phyloP scores from a whole-genome alignment of 352 stramenopile genomes.

The Pythium coloratum region DNA sequence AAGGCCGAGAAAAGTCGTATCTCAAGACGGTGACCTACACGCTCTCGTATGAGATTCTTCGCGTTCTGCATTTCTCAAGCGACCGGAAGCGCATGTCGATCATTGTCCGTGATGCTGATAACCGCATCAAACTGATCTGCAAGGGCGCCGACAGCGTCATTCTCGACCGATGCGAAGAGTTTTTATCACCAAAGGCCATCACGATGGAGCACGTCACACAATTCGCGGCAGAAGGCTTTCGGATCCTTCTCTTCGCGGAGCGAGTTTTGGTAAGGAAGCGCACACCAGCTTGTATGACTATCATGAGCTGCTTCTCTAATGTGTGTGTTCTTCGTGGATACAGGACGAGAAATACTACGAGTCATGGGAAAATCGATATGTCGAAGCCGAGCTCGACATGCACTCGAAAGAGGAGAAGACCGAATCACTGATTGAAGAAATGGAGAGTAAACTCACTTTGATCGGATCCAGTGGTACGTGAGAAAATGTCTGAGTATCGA shows the following conservation, averaged over 20 bases:
- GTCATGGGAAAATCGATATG: constrained; percentile 61
- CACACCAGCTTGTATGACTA: neutral
- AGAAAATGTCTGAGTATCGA: too few relatives aligned
- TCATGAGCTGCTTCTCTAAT: neutral
- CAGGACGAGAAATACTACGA: constrained; percentile 74
- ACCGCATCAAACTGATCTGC: constrained; percentile 63
- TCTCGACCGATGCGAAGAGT: constrained; percentile 63
- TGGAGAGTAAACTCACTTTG: constrained; percentile 83
- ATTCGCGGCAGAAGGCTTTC: constrained; percentile 84
- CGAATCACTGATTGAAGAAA: constrained; percentile 60
- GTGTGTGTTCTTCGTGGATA: neutral
- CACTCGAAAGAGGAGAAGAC: constrained; percentile 60
- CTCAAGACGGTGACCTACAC: constrained; percentile 71
- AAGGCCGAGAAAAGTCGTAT: constrained; percentile 51
- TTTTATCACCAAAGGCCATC: constrained; percentile 46
- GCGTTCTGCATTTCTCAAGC: constrained; percentile 74
- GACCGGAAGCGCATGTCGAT: constrained; percentile 85
- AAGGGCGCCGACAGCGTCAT: constrained; percentile 85
- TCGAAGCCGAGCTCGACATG: constrained; percentile 75
- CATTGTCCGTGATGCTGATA: constrained; percentile 60
- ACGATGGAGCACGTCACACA: constrained; percentile 79
- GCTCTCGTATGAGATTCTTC: constrained; percentile 65
- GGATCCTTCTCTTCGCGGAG: constrained; percentile 85
- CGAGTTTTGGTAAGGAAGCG: constrained; percentile 48
- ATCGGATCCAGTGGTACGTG: constrained; percentile 81